These are phyloP conservation scores for Quercus dentata DNA, from an alignment of 306 rosid species.

Conservation along the genomic window DNA sequence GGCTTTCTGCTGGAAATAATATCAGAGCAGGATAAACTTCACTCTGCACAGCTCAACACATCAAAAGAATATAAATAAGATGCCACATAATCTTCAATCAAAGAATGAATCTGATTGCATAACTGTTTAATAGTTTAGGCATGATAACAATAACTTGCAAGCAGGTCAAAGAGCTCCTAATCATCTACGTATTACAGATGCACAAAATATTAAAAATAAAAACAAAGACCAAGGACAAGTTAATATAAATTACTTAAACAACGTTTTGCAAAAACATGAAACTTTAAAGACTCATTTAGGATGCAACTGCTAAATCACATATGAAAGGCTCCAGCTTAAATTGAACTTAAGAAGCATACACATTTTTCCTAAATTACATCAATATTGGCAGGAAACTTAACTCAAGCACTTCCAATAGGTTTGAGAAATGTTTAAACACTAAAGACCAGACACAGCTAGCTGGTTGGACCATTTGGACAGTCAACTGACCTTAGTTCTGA, in stretches of 20 bases:
- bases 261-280: neutral
- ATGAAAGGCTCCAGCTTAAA: neutral
- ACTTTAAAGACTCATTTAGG: neutral
- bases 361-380: neutral
- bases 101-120: neutral
- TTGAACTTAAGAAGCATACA: neutral
- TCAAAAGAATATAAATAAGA: constrained; percentile 7
- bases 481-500: neutral
- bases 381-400: neutral
- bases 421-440: neutral
- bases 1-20: constrained; percentile 80
- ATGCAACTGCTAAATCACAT: neutral
- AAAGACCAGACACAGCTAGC: neutral
- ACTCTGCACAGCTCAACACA: constrained; percentile 53
- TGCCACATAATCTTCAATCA: neutral
- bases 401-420: neutral
- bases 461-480: neutral
- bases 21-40: constrained; percentile 83
- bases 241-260: neutral
- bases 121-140: neutral
- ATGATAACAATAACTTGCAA: constrained; percentile 15
- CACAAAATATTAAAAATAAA: constrained; percentile 9
- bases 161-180: constrained; percentile 16
- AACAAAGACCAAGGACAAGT: neutral
- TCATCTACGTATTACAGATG: neutral